Conservation (phyloP, 805 yeast genomes). For the Zygosaccharomyces lentus region DNA sequence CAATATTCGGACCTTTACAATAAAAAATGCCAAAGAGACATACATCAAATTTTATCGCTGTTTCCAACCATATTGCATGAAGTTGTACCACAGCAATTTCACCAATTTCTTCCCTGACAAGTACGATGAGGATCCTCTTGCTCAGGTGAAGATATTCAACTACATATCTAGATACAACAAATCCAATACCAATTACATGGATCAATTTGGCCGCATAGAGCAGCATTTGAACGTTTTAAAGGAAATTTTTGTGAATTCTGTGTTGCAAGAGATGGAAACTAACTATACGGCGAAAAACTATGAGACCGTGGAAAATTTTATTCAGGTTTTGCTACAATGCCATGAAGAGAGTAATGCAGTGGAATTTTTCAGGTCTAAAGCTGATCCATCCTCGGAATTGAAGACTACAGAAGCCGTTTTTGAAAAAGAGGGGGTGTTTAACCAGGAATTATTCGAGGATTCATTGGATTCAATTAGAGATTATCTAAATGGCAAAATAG, state of each 20-base stretch:
- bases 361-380: slow-evolving; percentile 40
- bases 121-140: slow-evolving; percentile 26
- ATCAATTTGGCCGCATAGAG: slow-evolving; percentile 17
- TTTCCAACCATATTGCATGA: slow-evolving; percentile 23
- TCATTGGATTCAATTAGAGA: slow-evolving; percentile 28
- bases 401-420: slow-evolving; percentile 29
- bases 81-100: slow-evolving; percentile 22
- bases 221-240: slow-evolving; percentile 25
- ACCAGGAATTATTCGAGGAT: slow-evolving; percentile 21
- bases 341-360: slow-evolving; percentile 38
- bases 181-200: slow-evolving; percentile 20
- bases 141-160: slow-evolving; percentile 26
- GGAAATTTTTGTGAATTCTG: slow-evolving; percentile 69
- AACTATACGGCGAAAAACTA: slow-evolving; percentile 48
- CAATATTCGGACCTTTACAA: slow-evolving; percentile 15
- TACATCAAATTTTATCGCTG: slow-evolving; percentile 18
- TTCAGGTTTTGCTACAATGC: slow-evolving; percentile 34
- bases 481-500: slow-evolving; percentile 37
- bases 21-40: slow-evolving; percentile 12
- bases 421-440: slow-evolving; percentile 22
- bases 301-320: slow-evolving; percentile 33
- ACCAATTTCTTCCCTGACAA: slow-evolving; percentile 24
- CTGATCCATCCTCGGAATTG: slow-evolving; percentile 31
- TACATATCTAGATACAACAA: slow-evolving; percentile 21
- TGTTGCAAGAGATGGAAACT: slow-evolving; percentile 61